A percentile compares a stretch with the other conserved stretches of the same genome.
phyloP scores from a whole-genome alignment of 2,329 filamentous ascomycete species.

The Sporothrix brasiliensis region DNA sequence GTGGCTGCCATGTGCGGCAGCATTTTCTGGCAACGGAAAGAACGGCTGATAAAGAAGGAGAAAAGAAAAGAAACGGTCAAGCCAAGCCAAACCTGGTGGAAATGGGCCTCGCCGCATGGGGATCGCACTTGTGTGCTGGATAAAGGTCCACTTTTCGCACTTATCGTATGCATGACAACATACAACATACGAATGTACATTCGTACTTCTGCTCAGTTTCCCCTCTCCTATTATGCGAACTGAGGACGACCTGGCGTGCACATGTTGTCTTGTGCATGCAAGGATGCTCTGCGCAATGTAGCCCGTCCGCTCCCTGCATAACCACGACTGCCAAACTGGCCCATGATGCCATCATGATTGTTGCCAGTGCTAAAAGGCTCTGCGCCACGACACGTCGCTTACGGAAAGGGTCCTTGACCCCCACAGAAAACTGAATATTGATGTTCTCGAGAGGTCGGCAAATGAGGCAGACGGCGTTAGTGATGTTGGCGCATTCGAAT shows the following conservation, averaged over 20 bases:
- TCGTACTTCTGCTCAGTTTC: neutral
- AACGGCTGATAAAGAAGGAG: neutral
- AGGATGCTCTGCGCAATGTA: neutral
- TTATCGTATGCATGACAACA: too few relatives aligned
- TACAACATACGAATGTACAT: neutral
- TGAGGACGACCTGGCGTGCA: neutral
- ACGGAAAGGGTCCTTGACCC: constrained; percentile 19
- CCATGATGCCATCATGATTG: neutral
- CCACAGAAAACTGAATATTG: too few relatives aligned
- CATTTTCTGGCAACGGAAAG: neutral
- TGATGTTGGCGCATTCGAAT: too few relatives aligned
- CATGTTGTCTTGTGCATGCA: constrained; percentile 9
- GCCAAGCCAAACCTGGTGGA: neutral
- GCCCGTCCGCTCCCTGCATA: constrained; percentile 15
- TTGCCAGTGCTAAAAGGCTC: neutral
- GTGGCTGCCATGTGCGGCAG: constrained; percentile 15
- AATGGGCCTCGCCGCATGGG: neutral
- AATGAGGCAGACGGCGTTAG: too few relatives aligned
- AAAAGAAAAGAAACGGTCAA: neutral
- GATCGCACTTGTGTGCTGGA: neutral
- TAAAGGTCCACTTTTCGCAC: neutral
- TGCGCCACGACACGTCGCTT: neutral
- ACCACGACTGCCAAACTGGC: neutral
- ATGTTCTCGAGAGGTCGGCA: too few relatives aligned
- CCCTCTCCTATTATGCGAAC: neutral